Evolutionary conservation across 2,329 filamentous ascomycete genomes (phyloP).

Genomic region (Sclerotinia subarctica): DNA sequence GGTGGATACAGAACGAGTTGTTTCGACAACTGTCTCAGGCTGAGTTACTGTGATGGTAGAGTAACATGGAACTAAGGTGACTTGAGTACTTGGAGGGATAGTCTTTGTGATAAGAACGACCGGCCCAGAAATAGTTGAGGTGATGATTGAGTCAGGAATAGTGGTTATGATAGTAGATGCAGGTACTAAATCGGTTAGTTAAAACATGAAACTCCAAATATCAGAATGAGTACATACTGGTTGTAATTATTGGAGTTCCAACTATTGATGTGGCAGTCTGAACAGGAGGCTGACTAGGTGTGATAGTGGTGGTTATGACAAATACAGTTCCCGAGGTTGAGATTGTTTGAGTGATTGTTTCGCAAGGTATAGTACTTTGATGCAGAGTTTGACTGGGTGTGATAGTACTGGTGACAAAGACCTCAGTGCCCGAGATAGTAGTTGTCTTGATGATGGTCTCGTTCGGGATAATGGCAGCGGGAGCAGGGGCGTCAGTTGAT

Average conservation of each 20-base stretch:
- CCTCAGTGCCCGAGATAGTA: conserved; percentile 7
- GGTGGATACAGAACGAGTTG: conserved; percentile 5
- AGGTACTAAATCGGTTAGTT: background rate
- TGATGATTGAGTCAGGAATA: background rate
- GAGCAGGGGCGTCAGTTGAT: background rate
- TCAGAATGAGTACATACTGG: background rate
- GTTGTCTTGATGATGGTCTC: background rate
- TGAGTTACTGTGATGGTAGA: conserved; percentile 8
- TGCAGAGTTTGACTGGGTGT: background rate
- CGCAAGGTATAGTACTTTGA: background rate
- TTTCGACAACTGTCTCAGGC: background rate
- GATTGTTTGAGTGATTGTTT: background rate
- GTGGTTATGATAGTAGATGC: background rate
- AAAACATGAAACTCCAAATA: background rate
- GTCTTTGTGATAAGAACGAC: conserved; percentile 7
- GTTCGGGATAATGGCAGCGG: background rate
- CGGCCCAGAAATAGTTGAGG: conserved; percentile 4
- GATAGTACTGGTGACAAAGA: background rate
- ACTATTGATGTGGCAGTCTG: background rate
- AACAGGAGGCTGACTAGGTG: background rate
- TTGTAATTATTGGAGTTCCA: conserved; percentile 2
- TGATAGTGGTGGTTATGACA: background rate
- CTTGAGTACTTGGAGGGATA: conserved; percentile 7
- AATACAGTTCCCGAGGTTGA: conserved; percentile 5
- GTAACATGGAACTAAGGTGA: conserved; percentile 5